phyloP scores from a whole-genome alignment of 2,329 filamentous ascomycete genomes.

The Teratosphaeria destructans region DNA sequence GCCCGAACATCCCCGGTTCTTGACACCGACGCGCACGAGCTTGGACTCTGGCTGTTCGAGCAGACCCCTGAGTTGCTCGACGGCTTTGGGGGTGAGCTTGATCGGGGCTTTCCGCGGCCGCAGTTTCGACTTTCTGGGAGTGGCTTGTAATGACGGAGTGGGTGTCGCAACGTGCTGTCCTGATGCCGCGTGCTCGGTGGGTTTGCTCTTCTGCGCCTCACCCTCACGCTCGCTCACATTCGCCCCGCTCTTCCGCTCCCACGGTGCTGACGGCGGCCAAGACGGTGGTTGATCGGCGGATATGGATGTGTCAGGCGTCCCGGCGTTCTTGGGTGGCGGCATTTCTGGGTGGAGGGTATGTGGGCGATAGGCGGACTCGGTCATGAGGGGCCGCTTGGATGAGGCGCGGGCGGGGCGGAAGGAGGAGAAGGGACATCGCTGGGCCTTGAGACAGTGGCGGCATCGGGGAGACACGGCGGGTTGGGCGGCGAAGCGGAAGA shows the following conservation, averaged over 20 bases:
- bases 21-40: conserved; percentile 87
- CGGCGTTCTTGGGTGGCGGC: conserved; percentile 48
- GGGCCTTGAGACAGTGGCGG: conserved; percentile 31
- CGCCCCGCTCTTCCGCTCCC: conserved; percentile 18
- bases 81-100: conserved; percentile 68
- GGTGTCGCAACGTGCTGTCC: conserved; percentile 20
- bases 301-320: conserved; percentile 52
- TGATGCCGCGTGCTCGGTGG: conserved; percentile 22
- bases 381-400: conserved; percentile 54
- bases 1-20: conserved; percentile 87
- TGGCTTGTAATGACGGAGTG: conserved; percentile 30
- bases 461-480: conserved; percentile 24
- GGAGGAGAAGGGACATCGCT: conserved; percentile 35
- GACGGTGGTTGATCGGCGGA: conserved; percentile 40
- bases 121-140: conserved; percentile 54
- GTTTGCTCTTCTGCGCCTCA: conserved; percentile 57
- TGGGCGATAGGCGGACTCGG: conserved; percentile 52
- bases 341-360: conserved; percentile 47
- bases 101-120: conserved; percentile 84
- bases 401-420: conserved; percentile 32
- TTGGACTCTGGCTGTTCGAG: conserved; percentile 81
- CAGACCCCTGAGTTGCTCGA: conserved; percentile 65
- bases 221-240: conserved; percentile 45
- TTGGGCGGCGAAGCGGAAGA: conserved; percentile 27
- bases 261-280: conserved; percentile 39